Evolutionary conservation across 495 filamentous ascomycete species (phyloP).

Genomic region (Neurospora sp.): DNA sequence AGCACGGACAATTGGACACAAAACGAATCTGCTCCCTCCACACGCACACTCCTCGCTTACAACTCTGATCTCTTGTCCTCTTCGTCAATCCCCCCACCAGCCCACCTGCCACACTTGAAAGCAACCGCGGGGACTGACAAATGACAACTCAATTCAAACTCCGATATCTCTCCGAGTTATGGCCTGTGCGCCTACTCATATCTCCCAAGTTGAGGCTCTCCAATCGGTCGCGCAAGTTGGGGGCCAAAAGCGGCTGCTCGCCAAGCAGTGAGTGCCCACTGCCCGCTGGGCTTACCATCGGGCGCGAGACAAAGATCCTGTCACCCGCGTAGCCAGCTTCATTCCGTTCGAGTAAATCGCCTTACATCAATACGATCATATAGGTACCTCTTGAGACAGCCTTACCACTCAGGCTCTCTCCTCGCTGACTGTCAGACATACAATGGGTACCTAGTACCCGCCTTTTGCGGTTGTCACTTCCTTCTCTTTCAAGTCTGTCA

Average conservation of each 20-base stretch:
- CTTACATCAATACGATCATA: too few relatives aligned
- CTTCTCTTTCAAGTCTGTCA: neutral
- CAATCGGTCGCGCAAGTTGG: neutral
- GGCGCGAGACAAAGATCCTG: neutral
- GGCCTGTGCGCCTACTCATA: neutral
- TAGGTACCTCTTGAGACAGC: too few relatives aligned
- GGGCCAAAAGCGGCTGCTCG: neutral
- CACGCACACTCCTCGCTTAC: too few relatives aligned
- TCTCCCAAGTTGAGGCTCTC: neutral
- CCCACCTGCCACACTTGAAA: neutral
- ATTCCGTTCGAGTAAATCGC: too few relatives aligned
- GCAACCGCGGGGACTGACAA: neutral
- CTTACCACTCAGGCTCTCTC: too few relatives aligned
- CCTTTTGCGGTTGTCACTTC: neutral
- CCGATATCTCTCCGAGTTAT: neutral
- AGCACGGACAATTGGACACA: neutral
- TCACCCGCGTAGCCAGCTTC: neutral
- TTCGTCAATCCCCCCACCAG: neutral
- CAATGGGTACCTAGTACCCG: neutral
- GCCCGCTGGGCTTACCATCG: neutral
- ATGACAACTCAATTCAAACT: neutral
- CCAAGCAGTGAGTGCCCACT: neutral
- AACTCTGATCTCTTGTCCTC: neutral
- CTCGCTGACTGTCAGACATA: neutral
- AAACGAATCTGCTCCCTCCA: too few relatives aligned